These are phyloP conservation scores for Poterioochromonas sp. DNA, from an alignment of 352 stramenopile species.

Conservation along the genomic window DNA sequence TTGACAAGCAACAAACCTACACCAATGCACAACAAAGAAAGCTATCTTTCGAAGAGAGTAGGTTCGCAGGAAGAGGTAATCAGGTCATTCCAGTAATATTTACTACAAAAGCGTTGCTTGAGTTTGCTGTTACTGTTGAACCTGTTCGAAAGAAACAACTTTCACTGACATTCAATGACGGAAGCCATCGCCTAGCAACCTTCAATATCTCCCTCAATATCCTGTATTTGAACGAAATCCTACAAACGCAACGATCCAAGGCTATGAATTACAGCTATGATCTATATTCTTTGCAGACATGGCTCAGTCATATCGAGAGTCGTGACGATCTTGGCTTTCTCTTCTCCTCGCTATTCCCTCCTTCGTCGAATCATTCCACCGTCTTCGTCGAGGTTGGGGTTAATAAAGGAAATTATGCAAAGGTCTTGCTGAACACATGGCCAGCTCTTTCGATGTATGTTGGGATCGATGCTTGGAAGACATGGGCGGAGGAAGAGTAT, in stretches of 20 bases:
- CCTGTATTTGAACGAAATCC: neutral
- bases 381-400: constrained; percentile 15
- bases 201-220: neutral
- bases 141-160: too few relatives aligned
- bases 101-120: too few relatives aligned
- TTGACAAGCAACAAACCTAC: neutral
- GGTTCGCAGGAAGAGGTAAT: too few relatives aligned
- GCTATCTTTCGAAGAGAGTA: too few relatives aligned
- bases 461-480: neutral
- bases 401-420: neutral
- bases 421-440: neutral
- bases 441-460: neutral
- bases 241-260: neutral
- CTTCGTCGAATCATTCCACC: neutral
- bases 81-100: too few relatives aligned
- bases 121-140: too few relatives aligned
- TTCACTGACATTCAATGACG: too few relatives aligned
- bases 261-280: neutral
- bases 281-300: neutral
- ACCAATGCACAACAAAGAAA: neutral
- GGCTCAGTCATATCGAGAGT: neutral
- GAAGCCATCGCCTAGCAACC: neutral
- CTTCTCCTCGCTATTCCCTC: neutral
- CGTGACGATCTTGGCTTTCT: constrained; percentile 1
- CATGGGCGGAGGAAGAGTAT: neutral